Percentiles rank a stretch among this genome's conserved stretches.
Conservation (phyloP, 768 basidiomycete genomes). For the Rhodocollybia butyracea region DNA sequence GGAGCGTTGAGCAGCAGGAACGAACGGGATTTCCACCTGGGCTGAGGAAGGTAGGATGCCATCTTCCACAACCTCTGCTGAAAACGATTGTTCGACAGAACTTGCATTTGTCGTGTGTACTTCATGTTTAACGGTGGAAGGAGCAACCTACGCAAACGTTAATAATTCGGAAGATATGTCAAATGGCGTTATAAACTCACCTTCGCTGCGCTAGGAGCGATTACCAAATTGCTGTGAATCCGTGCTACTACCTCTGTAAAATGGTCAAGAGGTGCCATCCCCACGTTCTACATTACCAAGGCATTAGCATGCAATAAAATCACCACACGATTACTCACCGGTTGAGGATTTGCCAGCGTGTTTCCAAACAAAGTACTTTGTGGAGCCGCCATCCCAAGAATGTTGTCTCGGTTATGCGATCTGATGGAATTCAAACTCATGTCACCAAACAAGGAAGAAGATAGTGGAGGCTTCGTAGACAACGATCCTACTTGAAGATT, state of each 20-base stretch:
- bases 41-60: slow-evolving; percentile 17
- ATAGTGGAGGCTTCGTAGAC: slow-evolving; percentile 1
- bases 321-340: background rate
- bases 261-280: slow-evolving; percentile 9
- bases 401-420: background rate
- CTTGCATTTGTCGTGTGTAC: background rate
- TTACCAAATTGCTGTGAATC: slow-evolving; percentile 63
- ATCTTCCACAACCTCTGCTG: slow-evolving; percentile 13
- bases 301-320: background rate
- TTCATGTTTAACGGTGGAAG: background rate
- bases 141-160: background rate
- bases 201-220: slow-evolving; percentile 39
- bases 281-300: background rate
- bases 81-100: background rate
- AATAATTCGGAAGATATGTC: background rate
- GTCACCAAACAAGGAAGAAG: slow-evolving; percentile 25
- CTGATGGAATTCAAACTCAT: slow-evolving; percentile 10
- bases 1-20: slow-evolving; percentile 63
- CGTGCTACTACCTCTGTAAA: slow-evolving; percentile 58
- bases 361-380: slow-evolving; percentile 47
- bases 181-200: background rate
- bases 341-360: slow-evolving; percentile 2
- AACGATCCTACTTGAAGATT: slow-evolving; percentile 8
- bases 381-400: slow-evolving; percentile 21
- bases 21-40: slow-evolving; percentile 73